Conservation (phyloP, 106 monocot species). For the Platanthera guangdongensis region DNA sequence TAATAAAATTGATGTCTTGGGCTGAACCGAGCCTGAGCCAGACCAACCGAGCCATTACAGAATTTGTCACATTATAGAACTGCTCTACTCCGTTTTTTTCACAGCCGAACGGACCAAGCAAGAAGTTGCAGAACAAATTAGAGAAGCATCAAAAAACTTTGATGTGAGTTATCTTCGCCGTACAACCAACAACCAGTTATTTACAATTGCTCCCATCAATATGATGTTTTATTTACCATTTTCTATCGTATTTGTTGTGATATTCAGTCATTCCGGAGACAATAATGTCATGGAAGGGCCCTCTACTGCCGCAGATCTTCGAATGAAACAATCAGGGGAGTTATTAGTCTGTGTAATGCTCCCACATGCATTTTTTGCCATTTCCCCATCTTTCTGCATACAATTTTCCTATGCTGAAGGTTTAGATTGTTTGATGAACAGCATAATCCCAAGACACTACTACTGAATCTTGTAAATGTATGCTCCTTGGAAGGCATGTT, state of each 20-base stretch:
- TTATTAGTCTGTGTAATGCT: background rate
- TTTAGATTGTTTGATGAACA: background rate
- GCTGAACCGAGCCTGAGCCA: too few species aligned
- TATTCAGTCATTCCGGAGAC: conserved; percentile 6
- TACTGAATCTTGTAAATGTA: background rate
- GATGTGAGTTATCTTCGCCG: conserved; percentile 9
- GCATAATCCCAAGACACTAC: background rate
- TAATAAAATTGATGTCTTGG: too few species aligned
- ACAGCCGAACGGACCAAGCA: conserved; percentile 17
- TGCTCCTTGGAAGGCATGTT: too few species aligned
- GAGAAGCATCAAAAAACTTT: conserved; percentile 20
- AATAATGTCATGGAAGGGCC: background rate
- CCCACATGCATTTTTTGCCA: background rate
- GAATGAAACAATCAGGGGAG: background rate
- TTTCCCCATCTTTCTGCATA: background rate
- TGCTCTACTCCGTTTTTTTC: background rate
- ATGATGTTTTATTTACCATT: background rate
- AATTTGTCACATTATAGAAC: background rate
- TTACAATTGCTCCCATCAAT: background rate
- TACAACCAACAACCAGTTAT: background rate
- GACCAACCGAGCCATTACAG: too few species aligned
- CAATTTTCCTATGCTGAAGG: background rate
- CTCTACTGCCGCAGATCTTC: background rate
- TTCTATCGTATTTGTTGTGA: background rate
- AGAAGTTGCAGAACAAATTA: conserved; percentile 22